A percentile compares a stretch with the other conserved stretches of the same genome.
These are phyloP conservation scores for Hericium coralloides DNA, from an alignment of 768 basidiomycete species.

Conservation along the genomic window DNA sequence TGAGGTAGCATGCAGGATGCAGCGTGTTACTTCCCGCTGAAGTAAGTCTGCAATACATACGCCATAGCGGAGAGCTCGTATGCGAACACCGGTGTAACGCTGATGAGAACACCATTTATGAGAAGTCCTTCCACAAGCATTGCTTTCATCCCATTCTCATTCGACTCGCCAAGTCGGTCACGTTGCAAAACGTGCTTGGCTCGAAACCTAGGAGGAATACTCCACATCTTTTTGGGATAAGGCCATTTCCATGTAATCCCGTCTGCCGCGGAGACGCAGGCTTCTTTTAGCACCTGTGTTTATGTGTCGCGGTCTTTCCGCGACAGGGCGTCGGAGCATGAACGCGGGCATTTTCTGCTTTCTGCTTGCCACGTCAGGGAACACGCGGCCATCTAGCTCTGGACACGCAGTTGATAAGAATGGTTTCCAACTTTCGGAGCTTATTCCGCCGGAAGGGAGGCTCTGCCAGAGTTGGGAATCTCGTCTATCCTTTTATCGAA, in stretches of 20 bases:
- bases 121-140: slow-evolving; percentile 34
- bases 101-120: slow-evolving; percentile 54
- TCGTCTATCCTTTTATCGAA: too few species aligned
- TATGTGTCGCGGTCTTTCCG: background rate
- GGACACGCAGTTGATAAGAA: too few species aligned
- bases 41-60: slow-evolving; percentile 51
- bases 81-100: slow-evolving; percentile 42
- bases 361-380: too few species aligned
- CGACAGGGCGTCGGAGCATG: background rate
- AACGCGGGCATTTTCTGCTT: too few species aligned
- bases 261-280: slow-evolving; percentile 10
- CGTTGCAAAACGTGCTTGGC: slow-evolving; percentile 4
- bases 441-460: too few species aligned
- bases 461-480: background rate
- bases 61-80: slow-evolving; percentile 45
- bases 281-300: background rate
- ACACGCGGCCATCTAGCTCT: too few species aligned
- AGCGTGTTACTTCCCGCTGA: slow-evolving; percentile 32
- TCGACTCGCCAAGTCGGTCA: slow-evolving; percentile 6
- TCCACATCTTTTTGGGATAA: slow-evolving; percentile 25
- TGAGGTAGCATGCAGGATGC: background rate
- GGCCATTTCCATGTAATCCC: slow-evolving; percentile 49
- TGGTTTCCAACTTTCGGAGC: too few species aligned
- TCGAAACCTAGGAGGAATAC: background rate
- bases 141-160: slow-evolving; percentile 1